A percentile compares a stretch with the other conserved stretches of the same genome.
Conservation (phyloP, 2,329 filamentous ascomycete genomes). For the Hymenoscyphus scutula region DNA sequence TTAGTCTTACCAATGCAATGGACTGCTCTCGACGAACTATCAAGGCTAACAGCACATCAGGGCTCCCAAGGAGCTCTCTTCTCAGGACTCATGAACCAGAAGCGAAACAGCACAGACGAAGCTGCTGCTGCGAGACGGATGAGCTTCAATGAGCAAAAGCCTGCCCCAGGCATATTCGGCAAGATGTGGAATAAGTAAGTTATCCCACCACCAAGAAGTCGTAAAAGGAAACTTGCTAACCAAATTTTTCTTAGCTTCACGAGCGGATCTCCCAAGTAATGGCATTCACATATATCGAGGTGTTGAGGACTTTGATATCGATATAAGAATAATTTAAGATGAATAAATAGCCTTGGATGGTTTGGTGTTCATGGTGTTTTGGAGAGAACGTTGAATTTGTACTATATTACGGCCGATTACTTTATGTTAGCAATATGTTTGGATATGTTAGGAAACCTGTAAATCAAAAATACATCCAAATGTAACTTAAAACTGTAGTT, state of each 20-base stretch:
- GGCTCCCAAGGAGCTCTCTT: conserved; percentile 31
- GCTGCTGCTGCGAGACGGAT: conserved; percentile 38
- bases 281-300: too few species aligned
- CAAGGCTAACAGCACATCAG: neutral
- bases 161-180: conserved; percentile 37
- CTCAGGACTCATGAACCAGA: conserved; percentile 43
- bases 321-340: neutral
- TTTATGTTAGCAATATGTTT: too few species aligned
- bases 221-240: neutral
- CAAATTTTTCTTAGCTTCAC: conserved; percentile 19
- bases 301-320: neutral
- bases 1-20: conserved; percentile 15
- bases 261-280: conserved; percentile 9
- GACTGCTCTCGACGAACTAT: neutral
- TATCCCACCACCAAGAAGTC: neutral
- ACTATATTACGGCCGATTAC: neutral
- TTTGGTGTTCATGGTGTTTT: neutral
- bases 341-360: neutral
- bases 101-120: conserved; percentile 41
- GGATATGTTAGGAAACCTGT: too few species aligned
- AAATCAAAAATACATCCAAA: too few species aligned
- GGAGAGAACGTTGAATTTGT: neutral
- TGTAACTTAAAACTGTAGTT: too few species aligned
- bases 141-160: conserved; percentile 46
- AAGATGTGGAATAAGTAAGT: conserved; percentile 37